Base-by-base conservation (phyloP, 2,329 filamentous ascomycete genomes). In the Botrytis fragariae region DNA sequence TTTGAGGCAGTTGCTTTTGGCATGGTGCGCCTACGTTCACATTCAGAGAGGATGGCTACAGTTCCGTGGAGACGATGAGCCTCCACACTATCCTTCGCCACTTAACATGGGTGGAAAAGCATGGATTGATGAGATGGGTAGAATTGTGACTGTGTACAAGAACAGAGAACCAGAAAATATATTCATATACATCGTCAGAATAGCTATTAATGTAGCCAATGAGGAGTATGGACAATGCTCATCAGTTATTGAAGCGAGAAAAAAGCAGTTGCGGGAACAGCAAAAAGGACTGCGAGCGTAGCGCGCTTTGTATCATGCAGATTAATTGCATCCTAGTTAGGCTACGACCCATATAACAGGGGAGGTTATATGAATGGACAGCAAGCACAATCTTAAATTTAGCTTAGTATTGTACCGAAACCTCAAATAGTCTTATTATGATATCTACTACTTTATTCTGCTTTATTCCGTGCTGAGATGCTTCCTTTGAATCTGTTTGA, bases 271-370 rank as follows among this genome's bases (percentile, higher is more conserved):
- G 2, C 7, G n/a, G 32, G 6, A 39, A 20, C 44, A 25, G 7
- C 3, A 20, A n/a, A 8, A 18, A 25, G 4, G 25, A n/a, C 5
- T n/a, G 1, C 12, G 12, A 20, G 2, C 4, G 29, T 16, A 10
- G 35, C n/a, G n/a, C n/a, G 29, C 9, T 25, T 35, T 35, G 1
- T 37, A 25, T 18, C 25, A 18, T 65, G 3, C 7, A 25, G 4
- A 22, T n/a, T 7, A 61, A 22, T 25, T 0, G 2, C 5, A 61
- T 8, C 3, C 9, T 61, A 16, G 5, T 61, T n/a, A 61, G 20
- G 1, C 1, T 37, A 3, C 4, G 9, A 35, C 9, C 25, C 22
- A 48, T 25, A 25, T 10, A 25, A 7, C 10, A 5, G 32, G 32
- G 10, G 20, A 22, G 20, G 10, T 14, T 10, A 14, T n/a, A 25